A percentile compares a stretch with the other conserved stretches of the same genome.
Conservation (phyloP, 257 asterid genomes). For the Salvia splendens region DNA sequence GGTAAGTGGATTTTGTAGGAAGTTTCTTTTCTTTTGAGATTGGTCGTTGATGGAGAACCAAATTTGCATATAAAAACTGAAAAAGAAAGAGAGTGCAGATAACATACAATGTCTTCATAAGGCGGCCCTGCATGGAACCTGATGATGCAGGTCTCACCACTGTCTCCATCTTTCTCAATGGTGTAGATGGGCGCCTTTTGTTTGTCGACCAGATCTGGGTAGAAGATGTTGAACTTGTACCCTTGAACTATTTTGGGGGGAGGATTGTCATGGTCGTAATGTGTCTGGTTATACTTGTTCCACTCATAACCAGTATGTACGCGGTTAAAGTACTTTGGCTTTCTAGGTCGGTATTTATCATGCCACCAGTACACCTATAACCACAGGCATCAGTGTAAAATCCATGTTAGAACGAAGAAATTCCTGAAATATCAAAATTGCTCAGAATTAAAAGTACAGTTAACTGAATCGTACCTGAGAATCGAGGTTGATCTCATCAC, state of each 20-base stretch:
- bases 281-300: constrained; percentile 88
- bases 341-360: constrained; percentile 48
- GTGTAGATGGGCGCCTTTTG: constrained; percentile 65
- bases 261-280: constrained; percentile 80
- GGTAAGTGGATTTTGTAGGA: neutral
- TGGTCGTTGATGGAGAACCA: neutral
- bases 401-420: constrained; percentile 14
- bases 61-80: neutral
- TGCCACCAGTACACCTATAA: constrained; percentile 83
- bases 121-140: constrained; percentile 90
- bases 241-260: constrained; percentile 94
- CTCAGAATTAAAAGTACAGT: neutral
- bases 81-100: constrained; percentile 13
- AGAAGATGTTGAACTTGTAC: constrained; percentile 83
- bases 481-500: constrained; percentile 79
- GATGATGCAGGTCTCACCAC: constrained; percentile 77
- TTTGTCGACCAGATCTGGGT: constrained; percentile 84
- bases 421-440: neutral
- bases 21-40: neutral
- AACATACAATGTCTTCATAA: constrained; percentile 76
- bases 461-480: constrained; percentile 51
- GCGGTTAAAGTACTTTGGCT: constrained; percentile 80
- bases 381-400: constrained; percentile 18
- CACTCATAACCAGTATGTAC: constrained; percentile 90
- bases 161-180: constrained; percentile 79